These are phyloP conservation scores for Pestalotiopsis fici DNA, from an alignment of 2,329 filamentous ascomycete species.

Conservation along the genomic window DNA sequence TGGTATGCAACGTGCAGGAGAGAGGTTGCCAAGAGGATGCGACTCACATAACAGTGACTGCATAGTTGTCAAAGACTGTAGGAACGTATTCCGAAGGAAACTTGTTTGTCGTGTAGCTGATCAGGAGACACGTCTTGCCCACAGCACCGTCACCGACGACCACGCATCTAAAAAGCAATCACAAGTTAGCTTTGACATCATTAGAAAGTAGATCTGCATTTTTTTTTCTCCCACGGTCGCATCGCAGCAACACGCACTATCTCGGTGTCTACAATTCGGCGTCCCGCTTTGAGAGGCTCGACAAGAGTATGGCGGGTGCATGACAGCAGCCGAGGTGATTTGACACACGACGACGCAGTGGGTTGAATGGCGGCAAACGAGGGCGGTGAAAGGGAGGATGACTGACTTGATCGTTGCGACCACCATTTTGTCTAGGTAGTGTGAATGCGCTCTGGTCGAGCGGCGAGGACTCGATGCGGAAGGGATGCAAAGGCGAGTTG, in stretches of 20 bases:
- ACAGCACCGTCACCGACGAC: conserved; percentile 99
- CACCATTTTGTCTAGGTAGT: conserved; percentile 49
- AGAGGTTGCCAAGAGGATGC: conserved; percentile 10
- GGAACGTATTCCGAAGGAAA: conserved; percentile 99
- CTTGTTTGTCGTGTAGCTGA: conserved; percentile 99
- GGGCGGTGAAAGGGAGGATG: conserved; percentile 22
- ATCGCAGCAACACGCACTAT: background rate
- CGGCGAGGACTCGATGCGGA: conserved; percentile 16
- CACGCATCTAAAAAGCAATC: conserved; percentile 70
- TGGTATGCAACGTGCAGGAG: background rate
- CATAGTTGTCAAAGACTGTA: conserved; percentile 99
- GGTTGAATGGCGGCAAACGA: conserved; percentile 15
- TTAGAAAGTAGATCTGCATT: background rate
- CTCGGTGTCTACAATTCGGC: background rate
- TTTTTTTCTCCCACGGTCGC: background rate
- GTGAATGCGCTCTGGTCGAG: conserved; percentile 39
- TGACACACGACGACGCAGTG: conserved; percentile 1
- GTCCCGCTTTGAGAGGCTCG: background rate
- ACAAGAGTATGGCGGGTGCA: background rate
- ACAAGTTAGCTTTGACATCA: background rate
- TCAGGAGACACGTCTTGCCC: conserved; percentile 97
- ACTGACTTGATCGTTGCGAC: conserved; percentile 67
- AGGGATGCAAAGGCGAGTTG: conserved; percentile 2
- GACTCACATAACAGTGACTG: conserved; percentile 98
- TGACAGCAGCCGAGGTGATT: conserved; percentile 2